Percentiles rank a stretch among this genome's conserved stretches.
These are phyloP conservation scores for Jacaranda copaia DNA, from an alignment of 257 asterid genomes.

Conservation along the genomic window DNA sequence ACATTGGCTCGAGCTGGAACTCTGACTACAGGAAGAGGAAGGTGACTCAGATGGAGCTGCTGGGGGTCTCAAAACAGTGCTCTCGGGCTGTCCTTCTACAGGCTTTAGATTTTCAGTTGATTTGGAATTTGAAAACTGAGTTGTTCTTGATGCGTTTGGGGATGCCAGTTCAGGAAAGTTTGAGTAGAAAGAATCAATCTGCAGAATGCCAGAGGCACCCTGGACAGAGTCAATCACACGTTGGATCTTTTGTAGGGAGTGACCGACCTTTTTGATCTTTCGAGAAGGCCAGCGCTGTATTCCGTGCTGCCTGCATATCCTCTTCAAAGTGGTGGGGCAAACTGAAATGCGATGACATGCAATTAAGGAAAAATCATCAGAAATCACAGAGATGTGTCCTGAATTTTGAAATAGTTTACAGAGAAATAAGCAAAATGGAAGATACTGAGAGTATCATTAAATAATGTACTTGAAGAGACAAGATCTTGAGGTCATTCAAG, in stretches of 20 bases:
- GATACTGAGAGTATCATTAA: no score
- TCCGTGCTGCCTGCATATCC: conserved; percentile 95
- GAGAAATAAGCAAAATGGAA: no score
- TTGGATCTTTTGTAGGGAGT: conserved; percentile 84
- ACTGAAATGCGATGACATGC: conserved; percentile 51
- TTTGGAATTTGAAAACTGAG: conserved; percentile 50
- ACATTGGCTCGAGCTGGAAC: conserved; percentile 75
- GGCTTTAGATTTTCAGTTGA: conserved; percentile 38
- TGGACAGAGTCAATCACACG: conserved; percentile 95
- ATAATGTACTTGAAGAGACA: no score
- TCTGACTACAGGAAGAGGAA: conserved; percentile 74
- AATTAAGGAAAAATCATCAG: no score
- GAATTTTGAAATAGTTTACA: no score
- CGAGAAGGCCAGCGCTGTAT: conserved; percentile 98
- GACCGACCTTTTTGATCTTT: conserved; percentile 93
- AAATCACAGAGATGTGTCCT: no score
- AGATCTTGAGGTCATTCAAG: neutral
- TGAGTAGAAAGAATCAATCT: conserved; percentile 77
- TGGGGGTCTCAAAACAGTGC: conserved; percentile 39
- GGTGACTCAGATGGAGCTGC: conserved; percentile 59
- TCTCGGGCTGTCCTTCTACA: conserved; percentile 42
- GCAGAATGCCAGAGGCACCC: conserved; percentile 78
- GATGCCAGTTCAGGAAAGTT: conserved; percentile 78
- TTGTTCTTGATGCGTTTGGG: conserved; percentile 57
- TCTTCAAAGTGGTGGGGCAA: conserved; percentile 96